These are phyloP conservation scores for Tricholoma flavovirens DNA, from an alignment of 768 basidiomycete genomes.

Conservation along the genomic window DNA sequence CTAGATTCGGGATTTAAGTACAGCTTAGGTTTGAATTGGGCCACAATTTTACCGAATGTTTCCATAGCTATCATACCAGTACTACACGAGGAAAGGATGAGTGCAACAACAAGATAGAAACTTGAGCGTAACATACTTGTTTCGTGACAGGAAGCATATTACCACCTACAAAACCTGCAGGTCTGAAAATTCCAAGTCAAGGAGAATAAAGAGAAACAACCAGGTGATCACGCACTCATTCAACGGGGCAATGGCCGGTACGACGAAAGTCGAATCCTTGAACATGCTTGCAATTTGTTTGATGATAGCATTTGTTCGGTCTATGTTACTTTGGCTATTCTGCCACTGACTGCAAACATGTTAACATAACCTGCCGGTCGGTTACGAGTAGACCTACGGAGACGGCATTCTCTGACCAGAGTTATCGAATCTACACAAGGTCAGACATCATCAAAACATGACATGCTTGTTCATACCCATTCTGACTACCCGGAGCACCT, in stretches of 20 bases:
- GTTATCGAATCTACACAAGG: slow-evolving; percentile 62
- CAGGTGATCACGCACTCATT: slow-evolving; percentile 54
- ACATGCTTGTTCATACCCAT: slow-evolving; percentile 44
- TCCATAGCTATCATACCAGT: slow-evolving; percentile 69
- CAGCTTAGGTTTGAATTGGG: neutral
- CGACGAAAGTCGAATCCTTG: slow-evolving; percentile 44
- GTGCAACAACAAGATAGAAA: neutral
- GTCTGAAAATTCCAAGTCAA: slow-evolving; percentile 35
- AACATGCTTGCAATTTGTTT: slow-evolving; percentile 57
- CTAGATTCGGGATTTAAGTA: slow-evolving; percentile 16
- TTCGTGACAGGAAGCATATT: slow-evolving; percentile 43
- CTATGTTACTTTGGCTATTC: slow-evolving; percentile 54
- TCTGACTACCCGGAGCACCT: slow-evolving; percentile 80
- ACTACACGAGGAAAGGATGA: slow-evolving; percentile 34
- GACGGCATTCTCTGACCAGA: slow-evolving; percentile 59
- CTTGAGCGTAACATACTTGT: slow-evolving; percentile 27
- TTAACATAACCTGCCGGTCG: slow-evolving; percentile 1
- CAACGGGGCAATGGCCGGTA: slow-evolving; percentile 65
- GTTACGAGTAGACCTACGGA: slow-evolving; percentile 36
- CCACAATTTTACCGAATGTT: slow-evolving; percentile 55
- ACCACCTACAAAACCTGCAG: slow-evolving; percentile 60
- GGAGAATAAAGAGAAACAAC: neutral
- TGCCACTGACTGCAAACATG: slow-evolving; percentile 51
- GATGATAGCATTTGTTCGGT: slow-evolving; percentile 63
- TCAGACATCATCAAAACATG: neutral